Evolutionary conservation across 371 early-diverging fungal genomes (phyloP).

Genomic region (Pancytospora epiphaga): DNA sequence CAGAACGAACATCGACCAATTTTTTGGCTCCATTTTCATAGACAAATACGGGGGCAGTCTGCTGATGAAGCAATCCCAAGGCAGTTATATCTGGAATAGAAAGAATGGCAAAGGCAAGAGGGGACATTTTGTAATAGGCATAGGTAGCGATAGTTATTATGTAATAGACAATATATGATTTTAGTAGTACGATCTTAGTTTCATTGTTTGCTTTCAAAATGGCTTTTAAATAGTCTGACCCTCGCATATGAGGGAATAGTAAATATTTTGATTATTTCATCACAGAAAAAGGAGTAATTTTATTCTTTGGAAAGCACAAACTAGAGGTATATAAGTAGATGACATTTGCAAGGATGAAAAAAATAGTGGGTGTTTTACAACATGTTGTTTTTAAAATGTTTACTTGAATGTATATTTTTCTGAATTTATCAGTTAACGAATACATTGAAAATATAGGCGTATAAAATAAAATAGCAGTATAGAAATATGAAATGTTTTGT

Average conservation of each 20-base stretch:
- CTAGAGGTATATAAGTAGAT: too few species aligned
- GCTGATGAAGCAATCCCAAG: not conserved
- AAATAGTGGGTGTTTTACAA: too few species aligned
- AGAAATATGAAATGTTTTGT: too few species aligned
- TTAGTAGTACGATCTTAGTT: not conserved
- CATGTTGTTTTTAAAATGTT: too few species aligned
- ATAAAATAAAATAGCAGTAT: too few species aligned
- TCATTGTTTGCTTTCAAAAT: not conserved
- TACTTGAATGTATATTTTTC: too few species aligned
- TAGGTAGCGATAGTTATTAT: not conserved
- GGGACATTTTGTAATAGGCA: not conserved
- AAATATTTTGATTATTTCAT: too few species aligned
- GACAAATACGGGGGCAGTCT: not conserved
- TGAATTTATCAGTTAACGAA: too few species aligned
- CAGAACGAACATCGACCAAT: not conserved
- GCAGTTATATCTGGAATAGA: not conserved
- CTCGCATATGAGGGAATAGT: constrained; percentile 9
- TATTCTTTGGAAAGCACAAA: too few species aligned
- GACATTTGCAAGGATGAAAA: too few species aligned
- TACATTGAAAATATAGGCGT: too few species aligned
- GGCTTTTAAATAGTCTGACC: not conserved
- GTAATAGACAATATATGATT: not conserved
- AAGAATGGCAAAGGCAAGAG: not conserved
- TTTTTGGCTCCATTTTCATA: not conserved
- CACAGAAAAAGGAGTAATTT: too few species aligned